Conservation (phyloP, 495 filamentous ascomycete genomes). For the Penicillium soppii region DNA sequence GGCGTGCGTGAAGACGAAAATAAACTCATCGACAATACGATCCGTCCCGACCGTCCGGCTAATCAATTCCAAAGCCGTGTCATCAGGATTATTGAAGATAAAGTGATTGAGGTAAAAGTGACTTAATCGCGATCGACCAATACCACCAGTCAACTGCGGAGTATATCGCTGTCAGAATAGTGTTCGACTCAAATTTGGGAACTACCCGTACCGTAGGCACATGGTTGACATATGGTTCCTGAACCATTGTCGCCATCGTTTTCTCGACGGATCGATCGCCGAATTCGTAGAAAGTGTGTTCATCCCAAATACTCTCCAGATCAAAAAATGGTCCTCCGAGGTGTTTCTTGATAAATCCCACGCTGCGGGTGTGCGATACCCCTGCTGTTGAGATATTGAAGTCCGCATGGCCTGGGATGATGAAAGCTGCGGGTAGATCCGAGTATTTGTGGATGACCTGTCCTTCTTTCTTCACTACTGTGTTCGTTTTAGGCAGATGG, state of each 20-base stretch:
- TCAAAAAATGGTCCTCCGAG: constrained; percentile 50
- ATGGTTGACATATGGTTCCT: constrained; percentile 60
- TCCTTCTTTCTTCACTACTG: neutral
- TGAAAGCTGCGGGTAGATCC: constrained; percentile 24
- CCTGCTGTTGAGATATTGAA: constrained; percentile 32
- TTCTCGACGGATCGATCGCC: constrained; percentile 38
- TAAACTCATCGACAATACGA: constrained; percentile 58
- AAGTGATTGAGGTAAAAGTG: constrained; percentile 74
- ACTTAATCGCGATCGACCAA: constrained; percentile 60
- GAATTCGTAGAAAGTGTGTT: constrained; percentile 49
- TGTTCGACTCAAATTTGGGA: neutral
- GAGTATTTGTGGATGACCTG: constrained; percentile 23
- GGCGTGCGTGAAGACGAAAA: constrained; percentile 64
- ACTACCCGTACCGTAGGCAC: constrained; percentile 52
- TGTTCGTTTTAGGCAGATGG: constrained; percentile 7
- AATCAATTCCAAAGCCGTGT: constrained; percentile 64
- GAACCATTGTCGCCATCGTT: constrained; percentile 57
- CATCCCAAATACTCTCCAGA: constrained; percentile 60
- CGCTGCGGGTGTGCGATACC: constrained; percentile 33
- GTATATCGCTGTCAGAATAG: no score
- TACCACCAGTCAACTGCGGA: constrained; percentile 65
- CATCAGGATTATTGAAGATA: constrained; percentile 67
- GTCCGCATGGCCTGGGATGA: constrained; percentile 30
- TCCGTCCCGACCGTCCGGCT: constrained; percentile 65
- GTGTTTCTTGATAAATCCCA: constrained; percentile 34